Conservation (phyloP, 2,329 filamentous ascomycete species). For the Cladophialophora chaetospira region DNA sequence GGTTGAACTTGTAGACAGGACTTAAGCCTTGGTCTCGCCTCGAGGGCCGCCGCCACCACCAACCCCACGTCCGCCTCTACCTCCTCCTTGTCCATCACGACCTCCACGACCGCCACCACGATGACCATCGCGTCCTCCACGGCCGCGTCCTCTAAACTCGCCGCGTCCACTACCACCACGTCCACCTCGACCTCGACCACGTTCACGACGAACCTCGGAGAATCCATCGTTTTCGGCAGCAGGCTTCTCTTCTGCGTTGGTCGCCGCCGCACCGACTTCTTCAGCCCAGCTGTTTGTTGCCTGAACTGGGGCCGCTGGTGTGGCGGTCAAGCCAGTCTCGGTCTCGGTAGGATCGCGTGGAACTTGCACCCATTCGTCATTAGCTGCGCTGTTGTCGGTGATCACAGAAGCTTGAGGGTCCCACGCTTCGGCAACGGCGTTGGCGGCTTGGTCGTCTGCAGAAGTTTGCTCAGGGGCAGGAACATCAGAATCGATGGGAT, state of each 20-base stretch:
- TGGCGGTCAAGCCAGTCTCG: slow-evolving; percentile 64
- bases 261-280: slow-evolving; percentile 63
- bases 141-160: slow-evolving; percentile 39
- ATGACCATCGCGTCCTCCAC: slow-evolving; percentile 38
- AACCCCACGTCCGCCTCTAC: slow-evolving; percentile 22
- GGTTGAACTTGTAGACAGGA: background rate
- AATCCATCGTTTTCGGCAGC: slow-evolving; percentile 40
- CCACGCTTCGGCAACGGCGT: slow-evolving; percentile 57
- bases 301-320: slow-evolving; percentile 57
- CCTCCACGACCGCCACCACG: slow-evolving; percentile 34
- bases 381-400: slow-evolving; percentile 58
- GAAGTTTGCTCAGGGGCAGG: slow-evolving; percentile 42
- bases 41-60: slow-evolving; percentile 24
- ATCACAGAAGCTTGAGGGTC: slow-evolving; percentile 53
- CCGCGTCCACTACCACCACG: slow-evolving; percentile 34
- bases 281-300: slow-evolving; percentile 78
- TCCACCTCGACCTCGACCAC: slow-evolving; percentile 42
- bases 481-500: slow-evolving; percentile 46
- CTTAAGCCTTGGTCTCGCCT: slow-evolving; percentile 25
- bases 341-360: slow-evolving; percentile 74
- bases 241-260: slow-evolving; percentile 36
- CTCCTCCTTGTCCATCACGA: slow-evolving; percentile 18
- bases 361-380: slow-evolving; percentile 68
- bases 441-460: slow-evolving; percentile 45
- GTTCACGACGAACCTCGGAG: slow-evolving; percentile 42